These are phyloP conservation scores for Metschnikowia reukaufii DNA, from an alignment of 805 yeast genomes.

Conservation along the genomic window DNA sequence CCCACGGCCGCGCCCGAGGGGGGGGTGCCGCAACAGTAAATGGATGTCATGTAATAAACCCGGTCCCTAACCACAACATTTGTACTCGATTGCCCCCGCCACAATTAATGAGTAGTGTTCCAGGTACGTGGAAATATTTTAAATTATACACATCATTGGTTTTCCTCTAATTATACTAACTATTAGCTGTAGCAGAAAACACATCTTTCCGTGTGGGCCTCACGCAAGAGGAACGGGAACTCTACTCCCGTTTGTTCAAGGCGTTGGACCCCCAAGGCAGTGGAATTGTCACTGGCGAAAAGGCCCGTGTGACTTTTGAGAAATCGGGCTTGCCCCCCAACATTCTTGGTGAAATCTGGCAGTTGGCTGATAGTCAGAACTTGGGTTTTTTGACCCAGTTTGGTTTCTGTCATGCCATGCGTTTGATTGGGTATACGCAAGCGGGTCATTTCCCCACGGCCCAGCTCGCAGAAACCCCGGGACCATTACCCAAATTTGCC, in stretches of 20 bases:
- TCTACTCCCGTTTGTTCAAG: conserved; percentile 73
- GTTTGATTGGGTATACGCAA: conserved; percentile 88
- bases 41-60: too few relatives aligned
- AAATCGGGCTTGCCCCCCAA: conserved; percentile 80
- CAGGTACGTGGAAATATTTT: neutral
- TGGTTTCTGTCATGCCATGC: conserved; percentile 82
- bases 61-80: neutral
- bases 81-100: neutral
- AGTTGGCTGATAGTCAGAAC: conserved; percentile 84
- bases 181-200: conserved; percentile 1
- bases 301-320: conserved; percentile 79
- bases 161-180: too few relatives aligned
- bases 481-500: conserved; percentile 64
- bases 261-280: conserved; percentile 74
- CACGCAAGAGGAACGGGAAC: conserved; percentile 73
- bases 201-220: conserved; percentile 46
- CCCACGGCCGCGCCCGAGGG: too few relatives aligned
- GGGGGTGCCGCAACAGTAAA: too few relatives aligned
- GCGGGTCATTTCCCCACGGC: conserved; percentile 58
- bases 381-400: conserved; percentile 78
- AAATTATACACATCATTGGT: too few relatives aligned
- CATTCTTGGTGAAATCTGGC: conserved; percentile 89
- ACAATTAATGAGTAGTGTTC: conserved; percentile 2
- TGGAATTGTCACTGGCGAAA: conserved; percentile 86
- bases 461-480: conserved; percentile 53